Evolutionary conservation across 108 stramenopile species (phyloP).

Genomic region (Seminavis robusta): DNA sequence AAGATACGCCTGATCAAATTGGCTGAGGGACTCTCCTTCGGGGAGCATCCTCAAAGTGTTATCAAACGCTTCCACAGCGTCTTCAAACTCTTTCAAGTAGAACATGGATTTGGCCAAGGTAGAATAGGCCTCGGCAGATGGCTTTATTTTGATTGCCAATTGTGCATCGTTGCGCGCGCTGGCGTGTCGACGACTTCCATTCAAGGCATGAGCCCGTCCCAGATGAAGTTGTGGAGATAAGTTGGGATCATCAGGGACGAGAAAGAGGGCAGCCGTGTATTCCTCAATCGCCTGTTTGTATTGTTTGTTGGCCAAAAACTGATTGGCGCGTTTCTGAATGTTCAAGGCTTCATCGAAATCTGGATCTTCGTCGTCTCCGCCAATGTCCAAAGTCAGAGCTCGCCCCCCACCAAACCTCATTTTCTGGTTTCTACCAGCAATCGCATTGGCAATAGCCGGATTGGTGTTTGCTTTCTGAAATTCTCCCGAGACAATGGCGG

Average conservation of each 20-base stretch:
- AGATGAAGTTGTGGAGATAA: slow-evolving; percentile 78
- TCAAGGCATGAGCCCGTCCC: slow-evolving; percentile 83
- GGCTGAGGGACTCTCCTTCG: slow-evolving; percentile 60
- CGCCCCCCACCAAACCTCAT: not conserved
- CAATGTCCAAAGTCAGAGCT: no score
- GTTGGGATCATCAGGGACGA: slow-evolving; percentile 78
- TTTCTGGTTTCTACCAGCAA: no score
- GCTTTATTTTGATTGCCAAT: slow-evolving; percentile 68
- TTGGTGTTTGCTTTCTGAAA: no score
- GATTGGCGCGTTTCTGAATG: slow-evolving; percentile 72
- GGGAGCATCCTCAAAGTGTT: slow-evolving; percentile 56
- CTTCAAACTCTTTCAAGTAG: slow-evolving; percentile 77
- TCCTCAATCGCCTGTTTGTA: slow-evolving; percentile 80
- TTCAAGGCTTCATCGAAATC: slow-evolving; percentile 90
- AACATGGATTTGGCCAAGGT: slow-evolving; percentile 81
- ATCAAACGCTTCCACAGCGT: slow-evolving; percentile 65
- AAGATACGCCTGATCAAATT: slow-evolving; percentile 84
- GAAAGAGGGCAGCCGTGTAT: slow-evolving; percentile 81
- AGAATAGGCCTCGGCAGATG: slow-evolving; percentile 79
- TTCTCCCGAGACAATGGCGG: slow-evolving; percentile 12
- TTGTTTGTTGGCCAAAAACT: slow-evolving; percentile 65
- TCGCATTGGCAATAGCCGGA: no score
- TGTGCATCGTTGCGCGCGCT: slow-evolving; percentile 75
- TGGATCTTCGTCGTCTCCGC: slow-evolving; percentile 53
- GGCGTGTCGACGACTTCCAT: slow-evolving; percentile 76